Percentiles rank a stretch among this genome's conserved stretches.
Evolutionary conservation across 192 early-diverging fungal species (phyloP).

Genomic region (Backusella westeae): DNA sequence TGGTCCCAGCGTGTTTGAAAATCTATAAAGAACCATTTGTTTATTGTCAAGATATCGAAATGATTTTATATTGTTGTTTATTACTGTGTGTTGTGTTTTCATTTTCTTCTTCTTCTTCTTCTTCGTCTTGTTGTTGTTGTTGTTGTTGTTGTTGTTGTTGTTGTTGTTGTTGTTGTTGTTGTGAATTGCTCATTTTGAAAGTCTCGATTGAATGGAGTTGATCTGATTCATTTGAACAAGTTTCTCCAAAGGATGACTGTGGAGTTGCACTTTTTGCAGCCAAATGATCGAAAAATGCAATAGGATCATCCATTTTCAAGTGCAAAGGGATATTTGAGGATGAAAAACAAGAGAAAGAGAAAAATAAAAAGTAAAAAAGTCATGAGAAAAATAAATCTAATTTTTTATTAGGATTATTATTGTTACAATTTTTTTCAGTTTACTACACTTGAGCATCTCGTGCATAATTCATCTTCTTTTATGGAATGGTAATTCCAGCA

Average conservation of each 20-base stretch:
- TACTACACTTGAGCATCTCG: slow-evolving; percentile 47
- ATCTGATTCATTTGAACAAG: neutral
- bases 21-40: neutral
- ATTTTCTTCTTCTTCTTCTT: neutral
- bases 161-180: neutral
- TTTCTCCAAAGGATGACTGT: neutral
- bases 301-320: slow-evolving; percentile 4
- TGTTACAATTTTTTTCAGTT: slow-evolving; percentile 4
- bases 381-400: neutral
- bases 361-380: neutral
- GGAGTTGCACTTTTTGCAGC: slow-evolving; percentile 3
- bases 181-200: neutral
- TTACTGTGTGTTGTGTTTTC: neutral
- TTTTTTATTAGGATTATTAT: neutral
- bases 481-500: slow-evolving; percentile 69
- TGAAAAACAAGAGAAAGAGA: neutral
- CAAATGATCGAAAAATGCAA: slow-evolving; percentile 7
- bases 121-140: neutral
- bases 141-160: neutral
- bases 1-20: neutral
- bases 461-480: slow-evolving; percentile 50
- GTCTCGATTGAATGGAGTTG: neutral
- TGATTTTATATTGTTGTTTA: neutral
- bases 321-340: neutral
- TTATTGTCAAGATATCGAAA: neutral